Percentiles rank a stretch among this genome's conserved stretches.
phyloP scores from a whole-genome alignment of 805 yeast genomes.

The Monosporozyma yasuniensis region DNA sequence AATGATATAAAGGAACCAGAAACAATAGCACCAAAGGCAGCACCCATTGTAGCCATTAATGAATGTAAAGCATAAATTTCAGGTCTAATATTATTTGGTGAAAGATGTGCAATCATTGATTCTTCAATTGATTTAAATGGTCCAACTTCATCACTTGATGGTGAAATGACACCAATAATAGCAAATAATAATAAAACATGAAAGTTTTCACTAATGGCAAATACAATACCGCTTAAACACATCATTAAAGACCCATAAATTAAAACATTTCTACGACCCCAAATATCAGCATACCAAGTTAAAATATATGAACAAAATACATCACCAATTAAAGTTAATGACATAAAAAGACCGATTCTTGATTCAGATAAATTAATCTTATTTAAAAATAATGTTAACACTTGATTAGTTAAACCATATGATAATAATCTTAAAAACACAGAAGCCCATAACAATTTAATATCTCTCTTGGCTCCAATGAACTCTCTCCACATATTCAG shows the following conservation, averaged over 20 bases:
- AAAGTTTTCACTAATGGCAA: slow-evolving; percentile 48
- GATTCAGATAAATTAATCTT: slow-evolving; percentile 46
- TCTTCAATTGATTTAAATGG: slow-evolving; percentile 85
- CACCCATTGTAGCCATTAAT: slow-evolving; percentile 58
- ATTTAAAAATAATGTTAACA: slow-evolving; percentile 57
- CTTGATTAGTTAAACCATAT: slow-evolving; percentile 73
- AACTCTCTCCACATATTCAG: slow-evolving; percentile 17
- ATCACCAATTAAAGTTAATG: slow-evolving; percentile 72
- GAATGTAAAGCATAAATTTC: slow-evolving; percentile 71
- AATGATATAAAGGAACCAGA: slow-evolving; percentile 54
- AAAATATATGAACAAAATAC: slow-evolving; percentile 58
- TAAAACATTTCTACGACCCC: slow-evolving; percentile 64
- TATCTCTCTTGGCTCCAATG: slow-evolving; percentile 40
- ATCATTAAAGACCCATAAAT: slow-evolving; percentile 56
- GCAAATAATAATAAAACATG: slow-evolving; percentile 58
- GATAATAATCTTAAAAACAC: slow-evolving; percentile 64
- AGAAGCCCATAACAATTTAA: slow-evolving; percentile 55
- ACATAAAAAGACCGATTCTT: slow-evolving; percentile 70
- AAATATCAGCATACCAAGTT: slow-evolving; percentile 66
- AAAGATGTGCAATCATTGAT: slow-evolving; percentile 69
- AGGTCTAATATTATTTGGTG: slow-evolving; percentile 55
- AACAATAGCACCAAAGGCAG: slow-evolving; percentile 59
- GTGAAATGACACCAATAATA: slow-evolving; percentile 75
- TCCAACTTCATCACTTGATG: slow-evolving; percentile 85
- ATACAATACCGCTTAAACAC: slow-evolving; percentile 57